Evolutionary conservation across 768 basidiomycete species (phyloP), one percentile per base, ranked within the genome.

Genomic region (Hypholoma fasciculare): DNA sequence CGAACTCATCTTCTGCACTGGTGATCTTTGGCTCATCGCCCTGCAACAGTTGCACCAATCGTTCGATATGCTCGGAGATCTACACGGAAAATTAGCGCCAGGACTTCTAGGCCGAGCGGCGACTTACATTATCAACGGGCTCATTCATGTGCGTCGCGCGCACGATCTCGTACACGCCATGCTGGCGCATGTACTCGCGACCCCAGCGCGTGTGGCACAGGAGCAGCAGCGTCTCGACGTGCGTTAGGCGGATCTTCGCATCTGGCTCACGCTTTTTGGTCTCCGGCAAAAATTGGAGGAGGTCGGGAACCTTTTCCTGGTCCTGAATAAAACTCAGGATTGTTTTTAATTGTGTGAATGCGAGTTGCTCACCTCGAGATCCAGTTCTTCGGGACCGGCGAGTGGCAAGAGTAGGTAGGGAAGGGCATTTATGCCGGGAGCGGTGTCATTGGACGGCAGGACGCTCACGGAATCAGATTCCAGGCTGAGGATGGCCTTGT

Each of bases 351-450:
- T n/a, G 11, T 37, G 40, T 14, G 16, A 26, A 52, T 26, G 1
- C 42, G 20, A 44, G 34, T 54, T 20, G 54, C 78, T 53, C 63
- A 92, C 93, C 60, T 98, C 96, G 1, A 96, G 78, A 56, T 97
- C 95, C 59, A 92, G 88, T 72, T 98, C 97, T 72, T 98, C 97
- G 1, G 94, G 90, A 6, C 96, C 96, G 42, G 96, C 94, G 2
- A 99, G 78, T 0, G 97, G 96, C 0, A 96, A 82, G 3, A 99
- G 80, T 11, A 99, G 78, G 67, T 87, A 90, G 0, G 93, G 89
- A 9, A 98, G 79, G 2, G 89, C 83, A 71, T 94, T 89, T 37
- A 98, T 85, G 4, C 95, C 94, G 2, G 91, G 85, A 3, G 88
- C 85, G 3, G 71, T 71, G 13, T 67, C 64, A n/a, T 73, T 75